These are phyloP conservation scores for Paramarasmius palmivorus DNA, from an alignment of 1,284 basidiomycete genomes.

Conservation along the genomic window DNA sequence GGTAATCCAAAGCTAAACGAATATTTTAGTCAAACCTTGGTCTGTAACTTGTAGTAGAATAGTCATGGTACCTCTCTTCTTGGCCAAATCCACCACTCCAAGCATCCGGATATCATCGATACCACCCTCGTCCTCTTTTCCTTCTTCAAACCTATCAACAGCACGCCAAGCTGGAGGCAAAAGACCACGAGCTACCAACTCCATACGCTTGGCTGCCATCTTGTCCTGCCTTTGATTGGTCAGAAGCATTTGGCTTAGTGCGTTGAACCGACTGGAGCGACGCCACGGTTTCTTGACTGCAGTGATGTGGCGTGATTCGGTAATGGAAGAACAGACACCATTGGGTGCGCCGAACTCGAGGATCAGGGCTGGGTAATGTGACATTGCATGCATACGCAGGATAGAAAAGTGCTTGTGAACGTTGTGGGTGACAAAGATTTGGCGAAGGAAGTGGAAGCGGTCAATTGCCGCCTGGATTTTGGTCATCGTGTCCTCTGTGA, in stretches of 20 bases:
- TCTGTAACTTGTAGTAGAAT: background rate
- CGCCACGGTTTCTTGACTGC: constrained; percentile 9
- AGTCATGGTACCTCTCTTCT: background rate
- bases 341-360: background rate
- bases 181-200: constrained; percentile 5
- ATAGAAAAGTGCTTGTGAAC: background rate
- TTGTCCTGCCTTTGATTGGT: constrained; percentile 8
- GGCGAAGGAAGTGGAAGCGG: background rate
- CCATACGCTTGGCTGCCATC: background rate
- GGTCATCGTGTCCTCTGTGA: constrained; percentile 19
- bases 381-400: background rate
- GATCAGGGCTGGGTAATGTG: constrained; percentile 1
- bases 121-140: background rate
- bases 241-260: constrained; percentile 12
- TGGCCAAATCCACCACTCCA: background rate
- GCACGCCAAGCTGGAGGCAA: constrained; percentile 12
- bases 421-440: background rate
- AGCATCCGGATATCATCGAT: background rate
- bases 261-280: constrained; percentile 1
- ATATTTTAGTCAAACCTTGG: background rate
- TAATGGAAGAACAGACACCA: constrained; percentile 6
- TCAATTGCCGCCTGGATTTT: constrained; percentile 19
- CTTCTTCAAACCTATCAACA: background rate
- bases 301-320: constrained; percentile 5
- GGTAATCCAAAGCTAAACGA: background rate